Conservation (phyloP, 495 filamentous ascomycete species). For the Neohortaea acidophila region DNA sequence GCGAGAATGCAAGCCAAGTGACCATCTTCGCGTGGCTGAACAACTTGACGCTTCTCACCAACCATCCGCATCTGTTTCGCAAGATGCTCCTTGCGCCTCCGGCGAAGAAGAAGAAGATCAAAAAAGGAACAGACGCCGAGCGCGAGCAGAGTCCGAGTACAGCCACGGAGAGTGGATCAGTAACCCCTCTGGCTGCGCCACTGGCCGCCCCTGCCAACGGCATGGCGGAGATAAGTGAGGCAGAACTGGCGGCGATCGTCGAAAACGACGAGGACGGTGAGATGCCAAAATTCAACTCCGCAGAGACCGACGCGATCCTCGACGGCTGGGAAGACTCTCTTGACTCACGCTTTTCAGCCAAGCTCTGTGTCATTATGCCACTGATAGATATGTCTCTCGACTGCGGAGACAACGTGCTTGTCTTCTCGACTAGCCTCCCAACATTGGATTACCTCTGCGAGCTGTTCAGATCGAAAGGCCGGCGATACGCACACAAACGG, state of each 20-base stretch:
- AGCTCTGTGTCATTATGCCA: slow-evolving; percentile 44
- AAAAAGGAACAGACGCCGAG: slow-evolving; percentile 9
- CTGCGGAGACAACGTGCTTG: slow-evolving; percentile 53
- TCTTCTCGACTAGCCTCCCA: slow-evolving; percentile 62
- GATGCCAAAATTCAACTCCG: slow-evolving; percentile 30
- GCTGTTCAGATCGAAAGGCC: slow-evolving; percentile 29
- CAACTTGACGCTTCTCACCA: slow-evolving; percentile 51
- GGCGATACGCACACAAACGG: slow-evolving; percentile 53
- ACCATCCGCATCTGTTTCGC: slow-evolving; percentile 55
- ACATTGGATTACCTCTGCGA: slow-evolving; percentile 55
- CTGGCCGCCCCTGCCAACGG: too few relatives aligned
- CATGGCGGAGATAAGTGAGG: too few relatives aligned
- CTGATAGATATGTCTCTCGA: slow-evolving; percentile 49
- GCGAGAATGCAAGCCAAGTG: slow-evolving; percentile 22
- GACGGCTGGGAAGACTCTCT: slow-evolving; percentile 16
- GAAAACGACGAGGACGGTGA: slow-evolving; percentile 41
- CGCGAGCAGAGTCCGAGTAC: neutral
- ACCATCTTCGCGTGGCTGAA: slow-evolving; percentile 37
- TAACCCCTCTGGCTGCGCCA: neutral
- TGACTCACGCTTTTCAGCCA: slow-evolving; percentile 29
- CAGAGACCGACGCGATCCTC: slow-evolving; percentile 38
- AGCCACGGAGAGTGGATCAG: slow-evolving; percentile 1
- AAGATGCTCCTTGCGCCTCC: slow-evolving; percentile 32
- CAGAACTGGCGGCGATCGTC: slow-evolving; percentile 19
- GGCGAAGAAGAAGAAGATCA: neutral